Conservation (phyloP, 208 protist species). For the Trypanosomatidae sp. region DNA sequence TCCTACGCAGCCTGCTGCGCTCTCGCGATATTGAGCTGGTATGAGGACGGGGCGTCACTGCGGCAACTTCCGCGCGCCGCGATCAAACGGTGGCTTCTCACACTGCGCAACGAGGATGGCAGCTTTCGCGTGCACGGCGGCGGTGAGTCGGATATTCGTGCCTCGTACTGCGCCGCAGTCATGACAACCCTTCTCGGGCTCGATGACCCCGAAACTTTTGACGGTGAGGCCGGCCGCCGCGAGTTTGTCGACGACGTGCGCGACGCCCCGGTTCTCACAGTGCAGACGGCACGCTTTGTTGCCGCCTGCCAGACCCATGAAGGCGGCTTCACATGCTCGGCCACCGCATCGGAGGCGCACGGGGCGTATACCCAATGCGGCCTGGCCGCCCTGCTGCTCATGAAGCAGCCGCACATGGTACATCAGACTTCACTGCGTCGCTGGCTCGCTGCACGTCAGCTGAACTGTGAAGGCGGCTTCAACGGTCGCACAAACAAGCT, state of each 20-base stretch:
- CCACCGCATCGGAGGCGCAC: slow-evolving; percentile 81
- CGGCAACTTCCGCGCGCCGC: slow-evolving; percentile 57
- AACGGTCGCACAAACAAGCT: slow-evolving; percentile 97
- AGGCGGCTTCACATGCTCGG: slow-evolving; percentile 83
- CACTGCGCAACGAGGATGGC: slow-evolving; percentile 68
- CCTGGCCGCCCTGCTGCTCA: slow-evolving; percentile 70
- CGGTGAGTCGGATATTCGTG: slow-evolving; percentile 89
- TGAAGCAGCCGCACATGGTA: slow-evolving; percentile 53
- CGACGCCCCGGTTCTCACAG: slow-evolving; percentile 40
- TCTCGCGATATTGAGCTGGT: slow-evolving; percentile 58
- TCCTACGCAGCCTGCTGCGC: slow-evolving; percentile 85
- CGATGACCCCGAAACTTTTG: slow-evolving; percentile 45
- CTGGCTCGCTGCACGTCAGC: slow-evolving; percentile 85
- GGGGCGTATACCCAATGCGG: slow-evolving; percentile 94
- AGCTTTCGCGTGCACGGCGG: slow-evolving; percentile 84
- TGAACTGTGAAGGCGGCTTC: slow-evolving; percentile 90
- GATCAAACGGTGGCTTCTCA: slow-evolving; percentile 87
- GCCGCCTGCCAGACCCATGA: slow-evolving; percentile 90
- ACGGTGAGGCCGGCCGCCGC: slow-evolving; percentile 1
- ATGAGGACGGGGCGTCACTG: slow-evolving; percentile 26
- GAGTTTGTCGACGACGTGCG: slow-evolving; percentile 32
- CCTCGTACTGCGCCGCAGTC: slow-evolving; percentile 85
- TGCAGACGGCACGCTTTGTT: slow-evolving; percentile 61
- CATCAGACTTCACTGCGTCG: slow-evolving; percentile 52
- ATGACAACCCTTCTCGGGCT: slow-evolving; percentile 71